Conservation (phyloP, 2,329 filamentous ascomycete genomes). For the Ophiostoma tasmaniense region DNA sequence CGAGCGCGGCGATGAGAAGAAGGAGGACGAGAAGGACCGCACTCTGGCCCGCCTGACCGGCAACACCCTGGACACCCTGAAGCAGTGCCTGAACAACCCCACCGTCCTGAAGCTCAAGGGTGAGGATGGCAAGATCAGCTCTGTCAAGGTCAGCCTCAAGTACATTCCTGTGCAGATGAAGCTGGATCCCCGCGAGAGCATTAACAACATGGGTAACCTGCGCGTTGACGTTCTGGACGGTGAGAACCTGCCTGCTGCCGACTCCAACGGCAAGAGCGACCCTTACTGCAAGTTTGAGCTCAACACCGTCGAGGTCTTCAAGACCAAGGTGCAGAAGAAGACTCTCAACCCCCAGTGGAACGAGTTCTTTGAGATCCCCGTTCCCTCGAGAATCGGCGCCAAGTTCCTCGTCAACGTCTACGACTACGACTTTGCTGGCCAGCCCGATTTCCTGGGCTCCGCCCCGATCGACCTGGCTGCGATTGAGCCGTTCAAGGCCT, state of each 20-base stretch:
- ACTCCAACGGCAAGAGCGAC: conserved; percentile 93
- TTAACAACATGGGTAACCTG: conserved; percentile 96
- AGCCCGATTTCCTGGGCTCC: conserved; percentile 80
- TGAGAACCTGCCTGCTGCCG: conserved; percentile 78
- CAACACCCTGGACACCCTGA: conserved; percentile 77
- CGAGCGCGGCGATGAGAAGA: conserved; percentile 62
- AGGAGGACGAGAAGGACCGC: conserved; percentile 57
- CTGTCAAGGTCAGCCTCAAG: conserved; percentile 83
- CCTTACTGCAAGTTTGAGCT: conserved; percentile 93
- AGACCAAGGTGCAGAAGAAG: conserved; percentile 95
- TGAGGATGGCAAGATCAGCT: conserved; percentile 65
- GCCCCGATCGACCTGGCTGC: conserved; percentile 66
- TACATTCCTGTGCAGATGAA: conserved; percentile 92
- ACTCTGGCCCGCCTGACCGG: conserved; percentile 76
- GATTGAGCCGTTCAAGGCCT: conserved; percentile 75
- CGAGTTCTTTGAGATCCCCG: conserved; percentile 78
- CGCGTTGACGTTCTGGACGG: conserved; percentile 90
- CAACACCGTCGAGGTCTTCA: conserved; percentile 83
- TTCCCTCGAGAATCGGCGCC: conserved; percentile 77
- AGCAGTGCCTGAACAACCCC: conserved; percentile 85
- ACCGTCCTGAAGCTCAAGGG: conserved; percentile 73
- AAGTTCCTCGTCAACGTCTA: conserved; percentile 77
- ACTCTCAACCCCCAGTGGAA: conserved; percentile 93
- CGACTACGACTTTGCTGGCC: conserved; percentile 96
- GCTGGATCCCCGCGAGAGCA: conserved; percentile 88